Evolutionary conservation across 2,329 filamentous ascomycete genomes (phyloP).

Genomic region (Penicillium sumatraense): DNA sequence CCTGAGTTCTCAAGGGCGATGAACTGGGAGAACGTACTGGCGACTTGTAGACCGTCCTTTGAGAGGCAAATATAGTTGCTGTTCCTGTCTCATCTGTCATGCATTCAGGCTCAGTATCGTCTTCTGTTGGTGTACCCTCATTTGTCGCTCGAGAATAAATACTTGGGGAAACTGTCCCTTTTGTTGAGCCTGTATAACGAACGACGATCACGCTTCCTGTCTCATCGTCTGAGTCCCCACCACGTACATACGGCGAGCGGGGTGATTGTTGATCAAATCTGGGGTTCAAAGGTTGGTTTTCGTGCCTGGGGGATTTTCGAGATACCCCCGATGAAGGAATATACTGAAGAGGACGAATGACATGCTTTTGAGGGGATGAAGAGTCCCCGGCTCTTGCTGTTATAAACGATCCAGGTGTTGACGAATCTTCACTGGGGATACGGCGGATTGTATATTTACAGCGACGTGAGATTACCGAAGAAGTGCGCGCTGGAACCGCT

Average conservation of each 20-base stretch:
- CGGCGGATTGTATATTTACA: conserved; percentile 36
- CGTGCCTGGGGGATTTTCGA: background rate
- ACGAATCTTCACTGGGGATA: conserved; percentile 37
- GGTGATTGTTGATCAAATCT: background rate
- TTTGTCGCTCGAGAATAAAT: conserved; percentile 49
- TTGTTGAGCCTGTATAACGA: conserved; percentile 7
- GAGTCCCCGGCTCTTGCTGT: conserved; percentile 29
- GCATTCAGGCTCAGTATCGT: background rate
- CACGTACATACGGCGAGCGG: background rate
- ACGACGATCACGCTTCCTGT: conserved; percentile 24
- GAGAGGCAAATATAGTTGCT: conserved; percentile 41
- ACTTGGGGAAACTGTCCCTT: conserved; percentile 40
- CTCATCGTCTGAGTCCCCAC: conserved; percentile 24
- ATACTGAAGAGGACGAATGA: conserved; percentile 2
- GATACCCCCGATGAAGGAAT: conserved; percentile 6
- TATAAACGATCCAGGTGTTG: conserved; percentile 36
- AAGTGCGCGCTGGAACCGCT: conserved; percentile 33
- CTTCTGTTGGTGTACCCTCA: conserved; percentile 32
- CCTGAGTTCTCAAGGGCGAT: conserved; percentile 1
- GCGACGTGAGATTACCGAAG: conserved; percentile 29
- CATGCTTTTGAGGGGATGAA: conserved; percentile 26
- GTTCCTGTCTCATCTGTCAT: conserved; percentile 35
- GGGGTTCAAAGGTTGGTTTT: background rate
- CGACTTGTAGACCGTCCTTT: conserved; percentile 36
- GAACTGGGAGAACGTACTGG: conserved; percentile 27